A percentile compares a stretch with the other conserved stretches of the same genome.
Conservation (phyloP, 345 rosid species). For the Turritis glabra region DNA sequence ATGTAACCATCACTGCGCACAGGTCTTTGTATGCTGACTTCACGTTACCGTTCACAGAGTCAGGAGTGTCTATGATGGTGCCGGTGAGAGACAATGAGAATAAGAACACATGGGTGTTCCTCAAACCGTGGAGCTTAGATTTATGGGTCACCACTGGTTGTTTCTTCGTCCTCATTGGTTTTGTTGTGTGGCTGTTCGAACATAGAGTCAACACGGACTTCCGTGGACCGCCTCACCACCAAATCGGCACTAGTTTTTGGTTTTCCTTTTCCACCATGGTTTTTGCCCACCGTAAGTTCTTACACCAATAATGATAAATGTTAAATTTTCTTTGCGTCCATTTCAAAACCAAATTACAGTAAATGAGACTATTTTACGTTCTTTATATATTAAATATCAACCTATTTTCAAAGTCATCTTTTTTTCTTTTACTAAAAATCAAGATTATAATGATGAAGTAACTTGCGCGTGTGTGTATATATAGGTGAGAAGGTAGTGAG, state of each 20-base stretch:
- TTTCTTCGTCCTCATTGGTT: slow-evolving; percentile 60
- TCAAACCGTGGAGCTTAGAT: slow-evolving; percentile 61
- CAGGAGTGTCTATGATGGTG: slow-evolving; percentile 75
- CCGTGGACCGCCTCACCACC: slow-evolving; percentile 43
- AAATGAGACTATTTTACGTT: neutral
- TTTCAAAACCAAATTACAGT: neutral
- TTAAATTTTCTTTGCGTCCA: neutral
- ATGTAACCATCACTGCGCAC: slow-evolving; percentile 50
- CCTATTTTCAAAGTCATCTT: neutral
- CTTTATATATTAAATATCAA: neutral
- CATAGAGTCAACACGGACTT: slow-evolving; percentile 68
- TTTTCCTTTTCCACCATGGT: slow-evolving; percentile 43
- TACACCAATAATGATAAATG: neutral
- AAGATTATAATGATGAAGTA: slow-evolving; percentile 10
- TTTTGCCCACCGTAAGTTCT: slow-evolving; percentile 37
- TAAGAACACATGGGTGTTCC: slow-evolving; percentile 64
- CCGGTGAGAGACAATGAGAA: slow-evolving; percentile 41
- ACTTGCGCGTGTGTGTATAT: neutral
- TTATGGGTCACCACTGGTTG: slow-evolving; percentile 62
- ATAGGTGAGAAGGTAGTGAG: slow-evolving; percentile 42
- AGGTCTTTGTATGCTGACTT: slow-evolving; percentile 61
- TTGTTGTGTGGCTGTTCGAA: slow-evolving; percentile 71
- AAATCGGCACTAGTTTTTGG: slow-evolving; percentile 39
- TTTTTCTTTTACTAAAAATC: no score
- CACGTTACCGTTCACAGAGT: slow-evolving; percentile 65